These are phyloP conservation scores for Bodo saltans DNA, from an alignment of 78 protist species.

Conservation along the genomic window DNA sequence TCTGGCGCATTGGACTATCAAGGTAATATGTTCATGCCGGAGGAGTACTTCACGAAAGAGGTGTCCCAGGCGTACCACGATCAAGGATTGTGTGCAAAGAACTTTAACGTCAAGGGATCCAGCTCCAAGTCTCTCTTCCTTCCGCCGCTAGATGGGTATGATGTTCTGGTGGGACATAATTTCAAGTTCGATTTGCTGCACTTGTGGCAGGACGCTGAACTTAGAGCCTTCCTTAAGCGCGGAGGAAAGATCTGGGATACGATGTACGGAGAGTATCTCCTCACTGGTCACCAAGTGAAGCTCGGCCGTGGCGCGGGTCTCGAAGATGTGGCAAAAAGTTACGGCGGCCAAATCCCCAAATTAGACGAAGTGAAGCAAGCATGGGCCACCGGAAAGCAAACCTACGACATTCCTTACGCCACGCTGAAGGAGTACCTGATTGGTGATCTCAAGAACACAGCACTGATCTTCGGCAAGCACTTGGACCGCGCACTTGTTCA, in stretches of 20 bases:
- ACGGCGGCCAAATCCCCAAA: slow-evolving; percentile 19
- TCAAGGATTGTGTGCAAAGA: too few species aligned
- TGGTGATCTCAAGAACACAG: slow-evolving; percentile 3
- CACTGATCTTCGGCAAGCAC: neutral
- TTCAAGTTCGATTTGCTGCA: slow-evolving; percentile 22
- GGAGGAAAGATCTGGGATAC: slow-evolving; percentile 30
- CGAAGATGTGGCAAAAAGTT: neutral
- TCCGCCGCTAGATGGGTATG: neutral
- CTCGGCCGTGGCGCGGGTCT: neutral
- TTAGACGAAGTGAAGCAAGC: neutral
- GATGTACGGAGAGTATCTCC: slow-evolving; percentile 32
- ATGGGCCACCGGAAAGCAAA: slow-evolving; percentile 10
- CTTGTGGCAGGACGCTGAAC: slow-evolving; percentile 2
- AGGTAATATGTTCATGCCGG: neutral
- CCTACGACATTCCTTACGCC: neutral
- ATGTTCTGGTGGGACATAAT: slow-evolving; percentile 25
- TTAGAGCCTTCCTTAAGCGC: neutral
- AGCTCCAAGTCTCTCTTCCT: too few species aligned
- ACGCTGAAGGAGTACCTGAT: neutral
- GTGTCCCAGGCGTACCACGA: too few species aligned
- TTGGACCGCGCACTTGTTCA: neutral
- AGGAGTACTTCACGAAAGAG: neutral
- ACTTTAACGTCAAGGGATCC: too few species aligned
- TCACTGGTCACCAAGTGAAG: neutral
- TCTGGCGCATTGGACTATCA: neutral